phyloP scores from a whole-genome alignment of 768 basidiomycete genomes.

The Boletus pseudo-olivaceus region DNA sequence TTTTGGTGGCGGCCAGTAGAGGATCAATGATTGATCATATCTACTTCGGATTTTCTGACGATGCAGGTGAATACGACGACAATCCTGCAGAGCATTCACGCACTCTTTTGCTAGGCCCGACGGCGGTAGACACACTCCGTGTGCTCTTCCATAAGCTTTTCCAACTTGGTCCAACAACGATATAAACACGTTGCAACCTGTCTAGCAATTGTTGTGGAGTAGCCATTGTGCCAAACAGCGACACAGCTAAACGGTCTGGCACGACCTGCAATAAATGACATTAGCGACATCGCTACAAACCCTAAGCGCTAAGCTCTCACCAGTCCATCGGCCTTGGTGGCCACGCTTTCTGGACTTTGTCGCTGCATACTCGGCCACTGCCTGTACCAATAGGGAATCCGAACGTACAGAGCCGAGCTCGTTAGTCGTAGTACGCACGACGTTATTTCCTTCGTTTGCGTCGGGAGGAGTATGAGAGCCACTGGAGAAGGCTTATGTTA shows the following conservation, averaged over 20 bases:
- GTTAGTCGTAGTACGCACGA: conserved; percentile 77
- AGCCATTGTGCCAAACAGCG: conserved; percentile 70
- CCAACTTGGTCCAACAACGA: conserved; percentile 23
- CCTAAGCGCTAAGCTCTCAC: conserved; percentile 51
- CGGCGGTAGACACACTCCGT: conserved; percentile 44
- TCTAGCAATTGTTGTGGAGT: conserved; percentile 70
- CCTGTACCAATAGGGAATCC: conserved; percentile 80
- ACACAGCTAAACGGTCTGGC: conserved; percentile 69
- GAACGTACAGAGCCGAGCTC: conserved; percentile 53
- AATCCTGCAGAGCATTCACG: conserved; percentile 10
- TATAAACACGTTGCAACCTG: conserved; percentile 69
- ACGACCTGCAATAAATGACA: conserved; percentile 44
- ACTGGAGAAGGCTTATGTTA: conserved; percentile 71
- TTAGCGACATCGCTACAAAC: background rate
- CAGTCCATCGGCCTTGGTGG: conserved; percentile 60
- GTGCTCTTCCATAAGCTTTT: conserved; percentile 26
- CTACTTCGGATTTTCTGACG: conserved; percentile 27
- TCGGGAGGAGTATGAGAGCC: conserved; percentile 69
- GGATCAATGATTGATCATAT: conserved; percentile 62
- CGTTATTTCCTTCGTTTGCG: conserved; percentile 67
- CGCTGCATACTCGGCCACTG: conserved; percentile 72
- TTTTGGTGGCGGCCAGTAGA: conserved; percentile 66
- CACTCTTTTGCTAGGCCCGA: conserved; percentile 62
- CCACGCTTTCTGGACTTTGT: conserved; percentile 67
- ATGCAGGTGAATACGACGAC: background rate